Evolutionary conservation across 2,329 filamentous ascomycete genomes (phyloP).

Genomic region (Pseudocercospora macadamiae): DNA sequence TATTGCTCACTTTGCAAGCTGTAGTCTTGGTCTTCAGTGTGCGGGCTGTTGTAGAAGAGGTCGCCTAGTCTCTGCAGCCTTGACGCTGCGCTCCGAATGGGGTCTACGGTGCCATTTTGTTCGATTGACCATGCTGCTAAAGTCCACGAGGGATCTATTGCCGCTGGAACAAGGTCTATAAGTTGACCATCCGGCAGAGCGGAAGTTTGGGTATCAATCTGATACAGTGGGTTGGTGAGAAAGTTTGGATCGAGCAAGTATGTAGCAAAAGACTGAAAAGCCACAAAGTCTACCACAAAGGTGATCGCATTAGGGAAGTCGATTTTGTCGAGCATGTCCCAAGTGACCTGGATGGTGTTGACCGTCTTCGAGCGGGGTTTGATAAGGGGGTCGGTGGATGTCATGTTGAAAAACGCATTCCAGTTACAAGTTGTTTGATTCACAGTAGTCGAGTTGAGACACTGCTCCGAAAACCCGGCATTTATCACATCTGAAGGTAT

Average conservation of each 20-base stretch:
- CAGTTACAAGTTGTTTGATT: slow-evolving; percentile 14
- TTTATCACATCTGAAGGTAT: background rate
- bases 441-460: slow-evolving; percentile 5
- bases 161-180: no score
- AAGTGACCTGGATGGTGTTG: background rate
- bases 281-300: slow-evolving; percentile 18
- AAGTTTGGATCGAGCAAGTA: slow-evolving; percentile 28
- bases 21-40: no score
- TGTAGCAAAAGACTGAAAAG: slow-evolving; percentile 23
- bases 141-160: slow-evolving; percentile 34
- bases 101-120: slow-evolving; percentile 6
- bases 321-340: slow-evolving; percentile 12
- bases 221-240: slow-evolving; percentile 18
- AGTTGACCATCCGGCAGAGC: no score
- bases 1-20: background rate
- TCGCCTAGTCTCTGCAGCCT: background rate
- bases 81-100: slow-evolving; percentile 6
- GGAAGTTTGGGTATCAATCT: background rate
- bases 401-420: slow-evolving; percentile 16
- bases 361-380: slow-evolving; percentile 1
- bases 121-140: slow-evolving; percentile 34
- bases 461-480: slow-evolving; percentile 7
- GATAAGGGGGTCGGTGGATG: background rate
- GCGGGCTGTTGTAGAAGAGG: background rate
- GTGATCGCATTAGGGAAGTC: background rate